Base-by-base conservation (phyloP, 2,329 filamentous ascomycete species). In the Didymella keratinophila region DNA sequence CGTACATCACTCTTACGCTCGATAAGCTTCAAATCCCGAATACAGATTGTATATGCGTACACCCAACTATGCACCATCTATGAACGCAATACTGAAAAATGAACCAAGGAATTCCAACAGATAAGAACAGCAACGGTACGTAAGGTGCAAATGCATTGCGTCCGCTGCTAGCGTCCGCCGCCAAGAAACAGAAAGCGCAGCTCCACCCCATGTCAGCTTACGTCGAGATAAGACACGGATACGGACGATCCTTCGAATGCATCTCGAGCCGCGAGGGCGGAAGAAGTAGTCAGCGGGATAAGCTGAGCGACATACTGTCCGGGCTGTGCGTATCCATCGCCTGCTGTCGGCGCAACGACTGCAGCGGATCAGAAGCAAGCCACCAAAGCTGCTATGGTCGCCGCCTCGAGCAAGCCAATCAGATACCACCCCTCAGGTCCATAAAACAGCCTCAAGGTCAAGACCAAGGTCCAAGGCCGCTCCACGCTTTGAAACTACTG, bases 111-210 rank as follows among this genome's bases (percentile, higher is more conserved):
- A 46, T 21, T 12, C 20, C 47, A 51, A 32, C 25, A 20, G 34
- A 10, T 16, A 16, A 16, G n/a, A 9, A 16, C 43, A 41, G 37
- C 23, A 32, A 12, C 18, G 16, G 18, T 25, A 44, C 30, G 30
- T 36, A 27, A 43, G 18, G 41, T 47, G 51, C 30, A 53, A 25
- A 25, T 20, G 16, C 32, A 18, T 46, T 16, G 18, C 27, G 20
- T 46, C 47, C 47, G 47, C 53, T 51, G 6, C 53, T 56, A 56
- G 53, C 34, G 47, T 56, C 52, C 46, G 52, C 52, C 23, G 23
- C n/a, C 21, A 18, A 45, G 34, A 16, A 21, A 42, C 20, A 41
- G 4, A 27, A 11, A 46, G 28, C 16, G n/a, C n/a, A n/a, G n/a
- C 9, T 46, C 47, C 53, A 42, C 53, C 32, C 53, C 47, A 41